Conservation (phyloP, 805 yeast genomes). For the Candida bentonensis region DNA sequence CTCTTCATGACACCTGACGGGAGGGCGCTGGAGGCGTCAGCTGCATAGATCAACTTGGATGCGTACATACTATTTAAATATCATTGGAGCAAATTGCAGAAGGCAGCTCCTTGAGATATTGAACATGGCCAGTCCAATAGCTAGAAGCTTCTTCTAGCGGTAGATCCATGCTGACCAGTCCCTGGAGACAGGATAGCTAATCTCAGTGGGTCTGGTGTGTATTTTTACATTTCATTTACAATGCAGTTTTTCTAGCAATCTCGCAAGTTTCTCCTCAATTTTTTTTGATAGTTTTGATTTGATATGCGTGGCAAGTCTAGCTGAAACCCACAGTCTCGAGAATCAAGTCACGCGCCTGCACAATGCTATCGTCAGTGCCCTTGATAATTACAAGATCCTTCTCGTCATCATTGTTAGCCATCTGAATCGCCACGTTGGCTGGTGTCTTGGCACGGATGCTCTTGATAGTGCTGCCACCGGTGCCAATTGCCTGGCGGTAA, state of each 20-base stretch:
- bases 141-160: too few species aligned
- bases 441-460: constrained; percentile 44
- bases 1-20: too few species aligned
- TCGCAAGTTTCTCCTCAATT: not conserved
- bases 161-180: too few species aligned
- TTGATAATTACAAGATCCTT: constrained; percentile 42
- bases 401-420: constrained; percentile 32
- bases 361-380: constrained; percentile 45
- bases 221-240: not conserved
- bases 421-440: constrained; percentile 51
- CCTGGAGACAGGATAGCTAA: too few species aligned
- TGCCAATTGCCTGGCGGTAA: constrained; percentile 60
- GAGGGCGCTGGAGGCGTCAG: too few species aligned
- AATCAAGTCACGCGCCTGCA: constrained; percentile 31
- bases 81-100: too few species aligned
- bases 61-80: too few species aligned
- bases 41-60: too few species aligned
- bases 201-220: not conserved
- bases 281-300: not conserved
- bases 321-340: constrained; percentile 15
- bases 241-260: too few species aligned
- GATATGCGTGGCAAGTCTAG: not conserved
- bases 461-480: constrained; percentile 56
- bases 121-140: too few species aligned
- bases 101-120: too few species aligned